These are phyloP conservation scores for Novymonas esmeraldas DNA, from an alignment of 208 protist species.

Conservation along the genomic window DNA sequence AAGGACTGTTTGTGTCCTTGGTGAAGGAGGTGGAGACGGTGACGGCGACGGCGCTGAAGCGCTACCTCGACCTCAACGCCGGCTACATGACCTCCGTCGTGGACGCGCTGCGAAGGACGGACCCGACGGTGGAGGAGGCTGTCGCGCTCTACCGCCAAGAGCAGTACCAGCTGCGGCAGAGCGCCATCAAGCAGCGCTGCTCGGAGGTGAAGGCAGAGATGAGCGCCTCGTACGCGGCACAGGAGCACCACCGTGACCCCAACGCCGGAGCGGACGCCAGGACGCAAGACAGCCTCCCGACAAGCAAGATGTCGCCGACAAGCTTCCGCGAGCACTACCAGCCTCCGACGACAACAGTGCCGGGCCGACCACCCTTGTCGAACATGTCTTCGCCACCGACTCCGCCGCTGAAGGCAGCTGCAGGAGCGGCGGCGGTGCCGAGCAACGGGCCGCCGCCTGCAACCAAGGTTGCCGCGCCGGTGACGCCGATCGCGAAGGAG, in stretches of 20 bases:
- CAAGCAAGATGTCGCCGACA: too few relatives aligned
- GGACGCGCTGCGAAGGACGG: conserved; percentile 38
- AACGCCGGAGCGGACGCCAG: background rate
- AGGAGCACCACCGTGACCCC: conserved; percentile 3
- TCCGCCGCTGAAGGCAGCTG: too few relatives aligned
- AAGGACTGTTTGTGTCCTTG: conserved; percentile 32
- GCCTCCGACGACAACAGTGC: too few relatives aligned
- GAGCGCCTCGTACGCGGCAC: background rate
- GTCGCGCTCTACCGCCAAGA: conserved; percentile 33
- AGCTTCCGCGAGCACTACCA: too few relatives aligned
- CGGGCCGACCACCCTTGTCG: too few relatives aligned
- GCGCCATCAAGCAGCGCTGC: conserved; percentile 15
- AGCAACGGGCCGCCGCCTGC: too few relatives aligned
- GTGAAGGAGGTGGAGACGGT: conserved; percentile 39
- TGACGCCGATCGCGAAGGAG: too few relatives aligned
- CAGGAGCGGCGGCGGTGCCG: too few relatives aligned
- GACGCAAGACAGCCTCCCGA: background rate
- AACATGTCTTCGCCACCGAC: too few relatives aligned
- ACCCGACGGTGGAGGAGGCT: conserved; percentile 36
- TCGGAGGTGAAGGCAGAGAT: conserved; percentile 2
- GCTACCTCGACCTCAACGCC: conserved; percentile 58
- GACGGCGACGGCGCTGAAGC: conserved; percentile 32
- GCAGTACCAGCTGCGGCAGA: conserved; percentile 14
- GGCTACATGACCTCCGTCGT: conserved; percentile 53
- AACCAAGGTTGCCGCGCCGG: too few relatives aligned